Conservation (phyloP, 257 asterid species). For the Nicotiana tabacum region DNA sequence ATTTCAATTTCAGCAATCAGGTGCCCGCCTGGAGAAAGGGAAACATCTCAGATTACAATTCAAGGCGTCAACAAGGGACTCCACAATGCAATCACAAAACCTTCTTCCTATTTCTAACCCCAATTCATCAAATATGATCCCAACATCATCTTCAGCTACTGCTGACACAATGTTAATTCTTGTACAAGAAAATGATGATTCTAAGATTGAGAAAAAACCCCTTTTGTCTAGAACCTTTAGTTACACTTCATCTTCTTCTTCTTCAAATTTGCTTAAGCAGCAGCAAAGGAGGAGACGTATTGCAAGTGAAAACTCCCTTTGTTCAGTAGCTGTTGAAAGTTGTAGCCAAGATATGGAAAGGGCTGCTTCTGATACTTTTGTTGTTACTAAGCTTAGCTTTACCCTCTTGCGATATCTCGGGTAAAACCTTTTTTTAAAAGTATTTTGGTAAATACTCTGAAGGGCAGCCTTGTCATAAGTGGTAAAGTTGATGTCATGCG, state of each 20-base stretch:
- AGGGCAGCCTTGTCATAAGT: too few species aligned
- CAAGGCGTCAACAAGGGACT: too few species aligned
- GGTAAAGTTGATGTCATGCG: too few species aligned
- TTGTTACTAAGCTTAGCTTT: conserved; percentile 51
- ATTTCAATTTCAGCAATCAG: too few species aligned
- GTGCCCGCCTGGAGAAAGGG: too few species aligned
- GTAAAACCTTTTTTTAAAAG: conserved; percentile 28
- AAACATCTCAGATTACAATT: too few species aligned
- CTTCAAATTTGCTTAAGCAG: conserved; percentile 34
- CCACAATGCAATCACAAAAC: not conserved
- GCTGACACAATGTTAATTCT: conserved; percentile 26
- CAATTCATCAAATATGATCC: not conserved
- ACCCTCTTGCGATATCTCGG: conserved; percentile 66
- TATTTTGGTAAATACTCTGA: not conserved
- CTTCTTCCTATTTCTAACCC: conserved; percentile 20
- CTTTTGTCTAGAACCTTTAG: conserved; percentile 57
- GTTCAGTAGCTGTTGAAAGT: conserved; percentile 21
- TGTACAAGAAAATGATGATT: conserved; percentile 31
- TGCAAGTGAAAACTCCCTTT: conserved; percentile 50
- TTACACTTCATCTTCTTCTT: conserved; percentile 22
- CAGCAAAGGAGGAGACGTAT: conserved; percentile 63
- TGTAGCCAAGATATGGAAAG: conserved; percentile 33
- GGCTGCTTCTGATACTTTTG: conserved; percentile 53
- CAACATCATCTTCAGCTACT: conserved; percentile 12
- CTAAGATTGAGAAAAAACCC: conserved; percentile 47